Evolutionary conservation across 192 early-diverging fungal genomes (phyloP).

Genomic region (Coemansia sp.): DNA sequence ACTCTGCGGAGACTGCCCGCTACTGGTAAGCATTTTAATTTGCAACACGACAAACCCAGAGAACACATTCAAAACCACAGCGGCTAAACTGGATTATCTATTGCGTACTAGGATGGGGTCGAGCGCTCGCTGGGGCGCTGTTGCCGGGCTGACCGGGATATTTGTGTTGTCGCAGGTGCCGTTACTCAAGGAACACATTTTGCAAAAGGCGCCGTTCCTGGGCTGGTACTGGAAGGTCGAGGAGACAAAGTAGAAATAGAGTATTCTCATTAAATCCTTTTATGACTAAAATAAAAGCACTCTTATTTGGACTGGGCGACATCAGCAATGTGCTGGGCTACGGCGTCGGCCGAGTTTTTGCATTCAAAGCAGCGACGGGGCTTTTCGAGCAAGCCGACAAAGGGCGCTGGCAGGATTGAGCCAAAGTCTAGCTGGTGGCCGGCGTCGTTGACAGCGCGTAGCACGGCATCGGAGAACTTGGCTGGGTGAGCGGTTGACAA

Average conservation of each 20-base stretch:
- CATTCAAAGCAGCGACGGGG: constrained; percentile 61
- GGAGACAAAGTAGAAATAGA: not conserved
- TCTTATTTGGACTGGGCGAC: not conserved
- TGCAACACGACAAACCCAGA: not conserved
- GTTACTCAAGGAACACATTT: constrained; percentile 32
- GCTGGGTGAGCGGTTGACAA: constrained; percentile 94
- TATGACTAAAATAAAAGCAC: not conserved
- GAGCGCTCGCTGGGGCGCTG: constrained; percentile 47
- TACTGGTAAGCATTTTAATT: constrained; percentile 35
- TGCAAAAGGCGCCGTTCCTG: constrained; percentile 46
- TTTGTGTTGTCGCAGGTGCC: constrained; percentile 53
- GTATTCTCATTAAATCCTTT: too few species aligned
- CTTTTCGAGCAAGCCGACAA: constrained; percentile 69
- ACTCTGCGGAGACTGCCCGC: constrained; percentile 47
- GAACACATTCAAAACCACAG: too few species aligned
- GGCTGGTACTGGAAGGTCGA: constrained; percentile 59
- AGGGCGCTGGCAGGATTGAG: constrained; percentile 65
- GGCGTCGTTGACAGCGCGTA: constrained; percentile 62
- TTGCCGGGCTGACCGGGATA: constrained; percentile 36
- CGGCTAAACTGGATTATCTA: too few species aligned
- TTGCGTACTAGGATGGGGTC: constrained; percentile 31
- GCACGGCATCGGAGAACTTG: constrained; percentile 93
- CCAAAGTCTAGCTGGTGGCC: constrained; percentile 56
- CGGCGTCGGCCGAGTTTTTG: constrained; percentile 48
- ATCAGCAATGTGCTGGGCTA: constrained; percentile 39